phyloP scores from a whole-genome alignment of 2,329 filamentous ascomycete genomes.

The Pseudogymnoascus sp. region DNA sequence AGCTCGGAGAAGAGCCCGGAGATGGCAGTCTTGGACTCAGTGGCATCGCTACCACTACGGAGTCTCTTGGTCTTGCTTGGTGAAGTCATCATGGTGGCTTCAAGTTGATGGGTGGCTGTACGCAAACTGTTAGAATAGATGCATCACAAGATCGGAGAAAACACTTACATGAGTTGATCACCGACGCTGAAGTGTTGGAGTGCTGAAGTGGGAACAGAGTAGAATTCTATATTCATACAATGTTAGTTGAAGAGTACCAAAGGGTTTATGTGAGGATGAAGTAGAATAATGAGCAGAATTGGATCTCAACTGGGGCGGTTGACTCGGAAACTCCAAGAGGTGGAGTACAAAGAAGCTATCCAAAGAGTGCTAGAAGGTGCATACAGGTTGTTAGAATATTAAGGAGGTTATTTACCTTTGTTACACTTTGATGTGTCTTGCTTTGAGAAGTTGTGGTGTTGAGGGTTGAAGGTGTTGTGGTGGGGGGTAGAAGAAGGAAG shows the following conservation, averaged over 20 bases:
- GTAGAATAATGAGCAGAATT: neutral
- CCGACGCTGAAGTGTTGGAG: neutral
- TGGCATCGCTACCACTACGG: too few species aligned
- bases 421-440: too few species aligned
- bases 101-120: neutral
- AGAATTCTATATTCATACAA: neutral
- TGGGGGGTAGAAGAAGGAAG: neutral
- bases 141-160: neutral
- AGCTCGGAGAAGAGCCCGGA: too few species aligned
- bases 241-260: neutral
- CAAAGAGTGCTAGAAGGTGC: neutral
- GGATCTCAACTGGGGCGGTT: neutral
- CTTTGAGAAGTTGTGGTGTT: neutral
- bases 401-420: neutral
- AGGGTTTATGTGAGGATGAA: neutral
- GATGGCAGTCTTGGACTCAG: too few species aligned
- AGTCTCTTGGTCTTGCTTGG: too few species aligned
- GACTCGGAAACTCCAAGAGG: neutral
- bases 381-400: neutral
- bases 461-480: neutral
- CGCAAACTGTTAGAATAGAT: neutral
- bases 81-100: neutral
- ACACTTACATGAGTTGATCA: too few species aligned
- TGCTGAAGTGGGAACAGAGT: neutral
- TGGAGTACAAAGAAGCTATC: neutral